Evolutionary conservation across 1,284 basidiomycete genomes (phyloP), one percentile per base, ranked within the genome.

Genomic region (Ceratobasidium sp.): DNA sequence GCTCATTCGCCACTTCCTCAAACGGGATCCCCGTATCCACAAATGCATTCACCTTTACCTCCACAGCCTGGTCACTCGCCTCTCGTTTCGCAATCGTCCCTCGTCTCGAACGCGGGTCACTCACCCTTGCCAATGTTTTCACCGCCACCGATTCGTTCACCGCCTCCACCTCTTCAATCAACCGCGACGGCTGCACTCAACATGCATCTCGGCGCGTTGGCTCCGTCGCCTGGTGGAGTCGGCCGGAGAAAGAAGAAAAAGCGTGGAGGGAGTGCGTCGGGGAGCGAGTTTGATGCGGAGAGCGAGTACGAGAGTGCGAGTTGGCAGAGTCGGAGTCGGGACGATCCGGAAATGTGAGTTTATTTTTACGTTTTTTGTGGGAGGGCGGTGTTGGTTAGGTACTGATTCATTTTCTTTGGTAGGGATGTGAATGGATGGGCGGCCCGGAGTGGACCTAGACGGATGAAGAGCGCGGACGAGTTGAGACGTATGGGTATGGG

Each of bases 381-480:
- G 33, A 33, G 33, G 33, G 33, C 33, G 33, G 33, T 40, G 7
- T 40, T 28, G 28, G 15, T 17, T 7, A 10, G 2, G 59, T 15
- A 40, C 40, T 28, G 17, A 62, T 62, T 26, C 17, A 40, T 59
- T 9, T 15, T 28, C 40, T 62, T 33, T 62, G n/a, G 13, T 61
- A 62, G 59, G 59, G 33, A 62, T 38, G 59, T 33, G 20, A 40
- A 62, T 67, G 65, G 65, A 33, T 67, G 42, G 26, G 48, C 46
- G 26, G 65, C 46, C 20, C 65, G 42, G 13, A 33, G 38, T 46
- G 54, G 68, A n/a, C 71, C 71, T 26, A 66, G 81, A 9, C 73
- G 78, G 74, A 81, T 82, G 80, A 81, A 81, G 78, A 82, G 81
- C 57, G 79, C 81, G 23, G 81, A 81, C 44, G 81, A 81, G 10